phyloP scores from a whole-genome alignment of 768 basidiomycete genomes.

The Tylopilus sp. region DNA sequence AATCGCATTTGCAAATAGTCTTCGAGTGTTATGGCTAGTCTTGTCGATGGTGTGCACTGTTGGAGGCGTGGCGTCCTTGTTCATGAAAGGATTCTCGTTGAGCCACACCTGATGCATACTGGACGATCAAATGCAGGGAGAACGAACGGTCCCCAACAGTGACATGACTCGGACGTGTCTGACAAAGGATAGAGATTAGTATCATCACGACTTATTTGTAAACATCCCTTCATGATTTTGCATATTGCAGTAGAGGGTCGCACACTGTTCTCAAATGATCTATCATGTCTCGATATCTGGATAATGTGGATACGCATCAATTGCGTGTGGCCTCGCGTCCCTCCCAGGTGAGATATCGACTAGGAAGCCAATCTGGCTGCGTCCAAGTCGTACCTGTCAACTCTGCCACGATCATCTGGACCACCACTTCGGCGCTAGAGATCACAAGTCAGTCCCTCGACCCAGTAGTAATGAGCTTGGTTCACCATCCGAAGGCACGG shows the following conservation, averaged over 20 bases:
- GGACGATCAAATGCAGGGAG: conserved; percentile 4
- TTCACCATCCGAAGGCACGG: conserved; percentile 61
- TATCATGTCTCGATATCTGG: neutral
- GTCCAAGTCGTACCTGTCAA: conserved; percentile 51
- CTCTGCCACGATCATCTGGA: conserved; percentile 51
- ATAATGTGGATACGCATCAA: neutral
- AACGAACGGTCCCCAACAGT: no score
- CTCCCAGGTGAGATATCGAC: conserved; percentile 43
- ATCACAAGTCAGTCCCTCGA: neutral
- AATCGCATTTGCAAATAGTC: conserved; percentile 39
- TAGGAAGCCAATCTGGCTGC: conserved; percentile 61
- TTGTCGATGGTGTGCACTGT: conserved; percentile 36
- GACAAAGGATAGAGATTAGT: neutral
- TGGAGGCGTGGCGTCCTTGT: conserved; percentile 13
- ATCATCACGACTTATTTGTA: neutral
- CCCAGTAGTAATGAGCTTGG: neutral
- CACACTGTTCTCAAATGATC: neutral
- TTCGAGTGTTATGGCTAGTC: conserved; percentile 41
- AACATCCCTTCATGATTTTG: no score
- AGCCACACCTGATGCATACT: conserved; percentile 7
- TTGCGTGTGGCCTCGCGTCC: neutral
- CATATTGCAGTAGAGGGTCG: no score
- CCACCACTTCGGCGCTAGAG: conserved; percentile 57
- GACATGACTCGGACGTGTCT: neutral
- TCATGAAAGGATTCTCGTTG: conserved; percentile 16